phyloP scores from a whole-genome alignment of 345 rosid genomes.

The Eucalyptus pauciflora region DNA sequence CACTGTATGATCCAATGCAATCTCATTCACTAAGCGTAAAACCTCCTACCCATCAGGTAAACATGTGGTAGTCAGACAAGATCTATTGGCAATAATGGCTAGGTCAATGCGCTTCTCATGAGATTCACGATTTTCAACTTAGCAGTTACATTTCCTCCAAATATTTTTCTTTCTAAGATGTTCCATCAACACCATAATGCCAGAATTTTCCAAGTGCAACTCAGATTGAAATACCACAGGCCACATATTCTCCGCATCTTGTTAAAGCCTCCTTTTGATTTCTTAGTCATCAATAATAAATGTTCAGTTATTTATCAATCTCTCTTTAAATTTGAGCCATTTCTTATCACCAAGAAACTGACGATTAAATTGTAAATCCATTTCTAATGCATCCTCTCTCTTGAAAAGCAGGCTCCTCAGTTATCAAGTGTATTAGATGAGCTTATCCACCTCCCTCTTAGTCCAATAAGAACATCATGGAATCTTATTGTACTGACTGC shows the following conservation, averaged over 20 bases:
- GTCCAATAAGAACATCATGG: background rate
- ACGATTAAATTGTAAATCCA: background rate
- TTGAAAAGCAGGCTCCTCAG: background rate
- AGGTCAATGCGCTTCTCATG: background rate
- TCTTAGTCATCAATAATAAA: background rate
- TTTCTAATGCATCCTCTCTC: background rate
- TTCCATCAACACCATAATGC: background rate
- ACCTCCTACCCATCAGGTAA: background rate
- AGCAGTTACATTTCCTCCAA: background rate
- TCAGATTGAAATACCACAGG: background rate
- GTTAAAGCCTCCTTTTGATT: background rate
- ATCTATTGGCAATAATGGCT: background rate
- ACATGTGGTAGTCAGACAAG: background rate
- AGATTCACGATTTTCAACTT: background rate
- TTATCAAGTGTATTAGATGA: background rate
- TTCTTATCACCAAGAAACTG: background rate
- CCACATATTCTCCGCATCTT: background rate
- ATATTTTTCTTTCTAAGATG: background rate
- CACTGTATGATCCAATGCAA: background rate
- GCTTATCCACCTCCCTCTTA: background rate
- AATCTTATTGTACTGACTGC: background rate
- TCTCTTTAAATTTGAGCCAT: background rate
- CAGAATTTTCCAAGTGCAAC: background rate
- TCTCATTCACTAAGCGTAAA: background rate
- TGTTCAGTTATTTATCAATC: background rate